Conservation (phyloP, 495 filamentous ascomycete species). For the Aspergillus haitiensis region DNA sequence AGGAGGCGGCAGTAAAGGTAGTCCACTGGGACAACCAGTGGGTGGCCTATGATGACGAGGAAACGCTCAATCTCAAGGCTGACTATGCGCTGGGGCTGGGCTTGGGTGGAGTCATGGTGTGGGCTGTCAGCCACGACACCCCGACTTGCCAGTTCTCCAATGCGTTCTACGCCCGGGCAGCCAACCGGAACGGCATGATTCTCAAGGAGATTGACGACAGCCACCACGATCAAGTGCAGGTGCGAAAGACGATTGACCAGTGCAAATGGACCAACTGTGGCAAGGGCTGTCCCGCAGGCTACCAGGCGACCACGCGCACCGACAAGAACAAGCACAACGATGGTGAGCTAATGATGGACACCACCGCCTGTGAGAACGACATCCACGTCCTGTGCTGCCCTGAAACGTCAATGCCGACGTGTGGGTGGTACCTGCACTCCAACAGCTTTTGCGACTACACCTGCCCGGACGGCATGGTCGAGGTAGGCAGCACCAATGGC, state of each 20-base stretch:
- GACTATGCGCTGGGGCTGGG: too few species aligned
- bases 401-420: neutral
- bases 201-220: too few species aligned
- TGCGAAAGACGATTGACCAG: neutral
- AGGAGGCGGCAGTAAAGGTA: too few species aligned
- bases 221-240: too few species aligned
- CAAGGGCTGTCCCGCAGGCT: neutral
- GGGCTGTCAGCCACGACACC: conserved; percentile 29
- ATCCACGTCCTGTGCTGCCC: neutral
- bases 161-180: neutral
- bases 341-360: neutral
- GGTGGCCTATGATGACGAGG: too few species aligned
- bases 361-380: neutral
- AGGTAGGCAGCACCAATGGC: neutral
- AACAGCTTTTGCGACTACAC: neutral
- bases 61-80: too few species aligned
- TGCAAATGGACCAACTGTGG: neutral
- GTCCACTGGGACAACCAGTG: too few species aligned
- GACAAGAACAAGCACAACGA: neutral
- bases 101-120: conserved; percentile 45
- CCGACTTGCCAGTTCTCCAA: neutral
- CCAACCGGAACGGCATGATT: too few species aligned
- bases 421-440: neutral
- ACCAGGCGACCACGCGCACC: neutral
- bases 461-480: neutral